These are phyloP conservation scores for Candida vartiovaarae DNA, from an alignment of 805 yeast genomes.

Conservation along the genomic window DNA sequence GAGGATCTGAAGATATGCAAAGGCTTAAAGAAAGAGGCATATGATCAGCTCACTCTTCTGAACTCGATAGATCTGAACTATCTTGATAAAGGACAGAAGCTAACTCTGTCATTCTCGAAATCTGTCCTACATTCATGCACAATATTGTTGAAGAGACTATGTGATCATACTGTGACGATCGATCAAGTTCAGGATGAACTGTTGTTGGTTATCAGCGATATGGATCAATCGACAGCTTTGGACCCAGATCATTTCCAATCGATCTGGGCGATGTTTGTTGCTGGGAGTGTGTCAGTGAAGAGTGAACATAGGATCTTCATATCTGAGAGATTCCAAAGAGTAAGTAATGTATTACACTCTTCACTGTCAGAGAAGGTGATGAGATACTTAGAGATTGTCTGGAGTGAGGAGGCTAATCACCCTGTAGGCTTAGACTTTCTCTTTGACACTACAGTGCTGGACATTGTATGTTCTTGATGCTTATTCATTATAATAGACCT, in stretches of 20 bases:
- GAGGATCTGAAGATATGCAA: constrained; percentile 7
- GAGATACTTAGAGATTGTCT: constrained; percentile 19
- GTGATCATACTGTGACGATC: constrained; percentile 6
- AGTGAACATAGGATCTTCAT: constrained; percentile 10
- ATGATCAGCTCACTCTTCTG: constrained; percentile 1
- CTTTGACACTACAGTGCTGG: constrained; percentile 21
- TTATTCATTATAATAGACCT: neutral
- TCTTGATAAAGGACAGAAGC: constrained; percentile 8
- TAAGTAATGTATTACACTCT: constrained; percentile 14
- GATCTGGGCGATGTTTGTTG: constrained; percentile 21
- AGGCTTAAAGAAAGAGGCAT: constrained; percentile 6
- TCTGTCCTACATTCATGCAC: constrained; percentile 11
- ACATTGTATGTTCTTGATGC: constrained; percentile 14
- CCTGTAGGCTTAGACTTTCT: constrained; percentile 20
- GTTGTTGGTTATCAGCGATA: constrained; percentile 6
- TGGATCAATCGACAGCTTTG: constrained; percentile 5
- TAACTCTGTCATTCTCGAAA: constrained; percentile 13
- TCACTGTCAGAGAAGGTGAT: constrained; percentile 17
- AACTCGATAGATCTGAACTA: neutral
- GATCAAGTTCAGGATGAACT: constrained; percentile 13
- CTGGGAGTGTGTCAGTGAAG: constrained; percentile 15
- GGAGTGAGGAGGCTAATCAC: constrained; percentile 14
- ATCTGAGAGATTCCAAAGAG: constrained; percentile 7
- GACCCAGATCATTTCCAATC: constrained; percentile 10
- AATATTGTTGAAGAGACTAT: constrained; percentile 14